Conservation (phyloP, 352 stramenopile genomes). For the Pythium phragmiticola region DNA sequence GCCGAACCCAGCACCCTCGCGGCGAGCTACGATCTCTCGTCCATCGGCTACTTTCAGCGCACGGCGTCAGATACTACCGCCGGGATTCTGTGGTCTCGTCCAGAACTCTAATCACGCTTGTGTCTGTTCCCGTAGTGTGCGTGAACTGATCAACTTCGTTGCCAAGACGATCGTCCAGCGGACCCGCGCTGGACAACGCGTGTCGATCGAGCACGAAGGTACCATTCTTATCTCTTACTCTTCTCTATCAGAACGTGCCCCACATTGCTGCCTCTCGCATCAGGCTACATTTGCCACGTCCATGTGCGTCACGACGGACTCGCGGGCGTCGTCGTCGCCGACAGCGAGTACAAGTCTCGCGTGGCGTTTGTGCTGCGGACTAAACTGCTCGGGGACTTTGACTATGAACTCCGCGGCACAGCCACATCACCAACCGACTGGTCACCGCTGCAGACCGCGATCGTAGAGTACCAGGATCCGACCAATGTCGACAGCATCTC, state of each 20-base stretch:
- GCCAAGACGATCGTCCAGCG: neutral
- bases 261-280: neutral
- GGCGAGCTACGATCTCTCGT: slow-evolving; percentile 4
- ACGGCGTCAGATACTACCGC: neutral
- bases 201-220: slow-evolving; percentile 11
- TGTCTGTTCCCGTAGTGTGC: neutral
- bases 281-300: slow-evolving; percentile 6
- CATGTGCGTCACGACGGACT: slow-evolving; percentile 10
- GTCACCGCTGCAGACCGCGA: slow-evolving; percentile 87
- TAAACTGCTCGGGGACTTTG: slow-evolving; percentile 95
- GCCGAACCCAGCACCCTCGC: slow-evolving; percentile 4
- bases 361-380: slow-evolving; percentile 97
- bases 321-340: neutral
- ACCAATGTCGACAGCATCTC: slow-evolving; percentile 98
- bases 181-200: neutral
- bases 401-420: slow-evolving; percentile 35
- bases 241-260: neutral
- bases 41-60: slow-evolving; percentile 7
- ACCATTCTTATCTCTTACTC: neutral
- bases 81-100: neutral
- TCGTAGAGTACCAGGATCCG: slow-evolving; percentile 97
- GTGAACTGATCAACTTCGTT: slow-evolving; percentile 7
- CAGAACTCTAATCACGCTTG: neutral
- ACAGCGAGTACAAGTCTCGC: slow-evolving; percentile 93
- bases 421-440: slow-evolving; percentile 44